Evolutionary conservation across 371 early-diverging fungal genomes (phyloP).

Genomic region (Mucor piriformis): DNA sequence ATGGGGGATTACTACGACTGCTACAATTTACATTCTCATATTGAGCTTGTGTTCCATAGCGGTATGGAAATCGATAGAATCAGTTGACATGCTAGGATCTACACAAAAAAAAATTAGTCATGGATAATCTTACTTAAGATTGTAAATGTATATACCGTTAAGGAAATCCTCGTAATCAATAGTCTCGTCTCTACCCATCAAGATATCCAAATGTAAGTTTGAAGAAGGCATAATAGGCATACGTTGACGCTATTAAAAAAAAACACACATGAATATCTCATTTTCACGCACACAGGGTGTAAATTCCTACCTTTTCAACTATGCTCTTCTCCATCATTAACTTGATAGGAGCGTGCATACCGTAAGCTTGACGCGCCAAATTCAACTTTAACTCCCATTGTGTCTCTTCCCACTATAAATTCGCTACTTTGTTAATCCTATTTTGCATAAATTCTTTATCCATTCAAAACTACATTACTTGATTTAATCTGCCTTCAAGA

Average conservation of each 20-base stretch:
- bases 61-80: slow-evolving; percentile 63
- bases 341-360: slow-evolving; percentile 88
- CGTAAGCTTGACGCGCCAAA: slow-evolving; percentile 81
- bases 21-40: slow-evolving; percentile 31
- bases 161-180: slow-evolving; percentile 92
- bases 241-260: slow-evolving; percentile 45
- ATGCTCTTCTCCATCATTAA: slow-evolving; percentile 86
- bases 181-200: slow-evolving; percentile 84
- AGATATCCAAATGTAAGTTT: slow-evolving; percentile 83
- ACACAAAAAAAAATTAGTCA: background rate
- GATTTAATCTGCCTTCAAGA: slow-evolving; percentile 72
- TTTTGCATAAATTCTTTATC: too few relatives aligned
- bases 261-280: background rate
- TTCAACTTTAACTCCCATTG: slow-evolving; percentile 79
- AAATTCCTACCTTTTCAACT: slow-evolving; percentile 63
- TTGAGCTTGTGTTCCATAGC: slow-evolving; percentile 68
- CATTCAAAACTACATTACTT: slow-evolving; percentile 40
- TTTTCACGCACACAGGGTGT: background rate
- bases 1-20: too few relatives aligned
- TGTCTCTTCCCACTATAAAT: slow-evolving; percentile 78
- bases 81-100: slow-evolving; percentile 67
- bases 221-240: slow-evolving; percentile 72
- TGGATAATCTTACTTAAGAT: background rate
- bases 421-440: too few relatives aligned
- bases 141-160: slow-evolving; percentile 56